Evolutionary conservation across 805 yeast genomes (phyloP), one percentile per base, ranked within the genome.

Genomic region (Candida wancherniae): DNA sequence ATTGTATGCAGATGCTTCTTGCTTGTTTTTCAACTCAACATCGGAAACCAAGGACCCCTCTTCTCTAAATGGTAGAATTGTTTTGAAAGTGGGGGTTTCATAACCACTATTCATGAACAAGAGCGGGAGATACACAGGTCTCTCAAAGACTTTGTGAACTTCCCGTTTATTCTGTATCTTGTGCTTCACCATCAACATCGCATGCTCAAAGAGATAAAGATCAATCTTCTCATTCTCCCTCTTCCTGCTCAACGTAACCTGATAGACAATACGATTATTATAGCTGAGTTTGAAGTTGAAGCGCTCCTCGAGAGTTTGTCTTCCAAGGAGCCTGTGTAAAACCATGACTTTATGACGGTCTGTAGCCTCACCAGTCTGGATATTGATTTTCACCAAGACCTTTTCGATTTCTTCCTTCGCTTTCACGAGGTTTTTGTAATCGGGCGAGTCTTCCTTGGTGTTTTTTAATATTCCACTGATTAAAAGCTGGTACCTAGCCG

Each of bases 341-440:
- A 87, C 79, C 65, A 87, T 82, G 39, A 92, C 72, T 43, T 88
- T 85, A 61, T 87, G 86, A 42, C 96, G 72, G 64, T 90, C 96
- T 22, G 92, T 87, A 18, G 94, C 85, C 45, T 82, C 88, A 61
- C 98, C 98, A 23, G 94, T 79, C 46, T 88, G 97, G 28, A 75
- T 71, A 55, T 92, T 86, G 42, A 85, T 82, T 51, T 83, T 74
- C 17, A 71, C 78, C 59, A 92, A 72, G 39, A 87, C 76, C 40
- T 76, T 81, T 38, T 80, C 78, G 21, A 90, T 72, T 46, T 81
- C 76, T 29, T 77, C 84, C 42, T 83, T 74, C 1, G 95, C 94
- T 40, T 76, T 77, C 15, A 73, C 67, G 35, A 92, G 63, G 44
- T 79, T 74, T 31, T 72, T 74, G 48, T 71, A 73, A 44, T 88